Conservation (phyloP, 805 yeast genomes). For the Spencermartinsiella europaea region DNA sequence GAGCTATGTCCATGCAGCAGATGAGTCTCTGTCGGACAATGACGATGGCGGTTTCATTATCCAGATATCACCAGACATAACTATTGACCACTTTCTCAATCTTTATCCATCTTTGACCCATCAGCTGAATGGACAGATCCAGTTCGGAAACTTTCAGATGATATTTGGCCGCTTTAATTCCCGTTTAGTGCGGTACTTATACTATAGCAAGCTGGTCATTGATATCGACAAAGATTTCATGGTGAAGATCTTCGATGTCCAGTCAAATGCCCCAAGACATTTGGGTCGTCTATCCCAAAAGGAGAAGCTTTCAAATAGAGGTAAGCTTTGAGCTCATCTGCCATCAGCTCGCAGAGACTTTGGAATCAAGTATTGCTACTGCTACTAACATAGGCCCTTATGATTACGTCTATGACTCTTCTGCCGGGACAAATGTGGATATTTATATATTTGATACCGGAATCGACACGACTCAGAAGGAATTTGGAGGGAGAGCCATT, state of each 20-base stretch:
- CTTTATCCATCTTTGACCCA: constrained; percentile 18
- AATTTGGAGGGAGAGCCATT: constrained; percentile 38
- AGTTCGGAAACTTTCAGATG: constrained; percentile 21
- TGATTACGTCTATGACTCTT: constrained; percentile 28
- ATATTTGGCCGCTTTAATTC: constrained; percentile 21
- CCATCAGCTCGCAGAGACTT: too few species aligned
- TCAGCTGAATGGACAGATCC: constrained; percentile 12
- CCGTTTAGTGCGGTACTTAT: constrained; percentile 12
- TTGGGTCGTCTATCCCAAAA: constrained; percentile 29
- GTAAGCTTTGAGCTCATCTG: too few species aligned
- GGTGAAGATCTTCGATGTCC: constrained; percentile 52
- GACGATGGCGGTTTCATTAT: constrained; percentile 15
- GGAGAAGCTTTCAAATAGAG: constrained; percentile 17
- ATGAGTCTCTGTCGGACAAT: background rate
- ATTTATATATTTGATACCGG: constrained; percentile 86
- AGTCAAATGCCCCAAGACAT: constrained; percentile 49
- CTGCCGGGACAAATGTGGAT: constrained; percentile 53
- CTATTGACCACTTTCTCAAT: constrained; percentile 17
- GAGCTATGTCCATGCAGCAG: background rate
- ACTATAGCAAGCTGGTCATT: constrained; percentile 39
- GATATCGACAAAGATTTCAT: constrained; percentile 63
- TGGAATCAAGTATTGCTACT: too few species aligned
- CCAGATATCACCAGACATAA: constrained; percentile 20
- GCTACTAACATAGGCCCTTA: constrained; percentile 39
- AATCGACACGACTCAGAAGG: constrained; percentile 33